Conservation (phyloP, 2,329 filamentous ascomycete genomes). For the Zasmidium citrigriseum region DNA sequence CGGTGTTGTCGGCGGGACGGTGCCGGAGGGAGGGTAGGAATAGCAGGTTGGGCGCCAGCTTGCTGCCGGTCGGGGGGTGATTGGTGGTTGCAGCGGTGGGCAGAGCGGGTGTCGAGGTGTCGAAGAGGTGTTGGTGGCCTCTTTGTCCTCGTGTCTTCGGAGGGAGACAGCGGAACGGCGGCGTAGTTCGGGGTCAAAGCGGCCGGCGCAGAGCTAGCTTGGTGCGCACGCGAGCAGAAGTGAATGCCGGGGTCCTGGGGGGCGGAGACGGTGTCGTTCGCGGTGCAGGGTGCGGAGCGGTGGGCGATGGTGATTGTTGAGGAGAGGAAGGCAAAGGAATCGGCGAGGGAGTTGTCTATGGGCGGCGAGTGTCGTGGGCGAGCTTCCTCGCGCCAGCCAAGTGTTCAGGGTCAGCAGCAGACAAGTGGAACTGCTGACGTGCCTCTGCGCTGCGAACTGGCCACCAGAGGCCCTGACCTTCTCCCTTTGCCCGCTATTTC, state of each 20-base stretch:
- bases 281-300: too few species aligned
- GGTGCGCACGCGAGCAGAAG: neutral
- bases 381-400: neutral
- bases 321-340: neutral
- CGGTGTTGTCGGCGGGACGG: conserved; percentile 63
- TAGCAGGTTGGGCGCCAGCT: conserved; percentile 28
- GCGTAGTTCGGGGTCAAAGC: neutral
- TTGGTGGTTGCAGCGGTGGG: conserved; percentile 6
- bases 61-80: conserved; percentile 17
- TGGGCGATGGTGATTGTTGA: neutral
- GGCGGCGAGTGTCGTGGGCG: neutral
- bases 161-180: neutral
- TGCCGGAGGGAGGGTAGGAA: conserved; percentile 27
- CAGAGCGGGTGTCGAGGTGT: conserved; percentile 8
- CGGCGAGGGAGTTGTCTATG: neutral
- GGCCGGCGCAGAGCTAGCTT: neutral
- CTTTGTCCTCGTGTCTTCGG: conserved; percentile 9
- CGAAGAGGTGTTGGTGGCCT: conserved; percentile 1
- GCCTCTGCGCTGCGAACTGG: neutral
- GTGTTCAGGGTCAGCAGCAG: neutral
- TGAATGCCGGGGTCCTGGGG: neutral
- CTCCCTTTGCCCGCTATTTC: too few species aligned
- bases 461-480: neutral
- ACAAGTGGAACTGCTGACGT: neutral
- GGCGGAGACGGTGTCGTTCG: neutral